Percentiles rank a stretch among this genome's conserved stretches.
Evolutionary conservation across 2,329 filamentous ascomycete genomes (phyloP).

Genomic region (Calonectria henricotiae): DNA sequence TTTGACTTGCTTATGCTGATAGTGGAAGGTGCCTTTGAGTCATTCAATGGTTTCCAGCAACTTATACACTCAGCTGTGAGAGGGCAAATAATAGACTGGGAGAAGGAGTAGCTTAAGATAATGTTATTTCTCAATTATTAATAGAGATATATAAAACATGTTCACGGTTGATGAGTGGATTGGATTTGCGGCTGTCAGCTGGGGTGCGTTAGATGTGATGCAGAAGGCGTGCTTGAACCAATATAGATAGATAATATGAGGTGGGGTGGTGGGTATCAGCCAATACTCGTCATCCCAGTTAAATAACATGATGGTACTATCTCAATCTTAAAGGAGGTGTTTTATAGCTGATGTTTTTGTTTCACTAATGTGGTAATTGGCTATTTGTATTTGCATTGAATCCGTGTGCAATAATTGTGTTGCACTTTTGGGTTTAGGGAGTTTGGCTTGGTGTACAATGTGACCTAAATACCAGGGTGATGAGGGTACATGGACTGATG

Average conservation of each 20-base stretch:
- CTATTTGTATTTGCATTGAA: not conserved
- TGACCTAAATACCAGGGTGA: constrained; percentile 5
- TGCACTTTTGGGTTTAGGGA: not conserved
- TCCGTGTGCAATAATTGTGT: not conserved
- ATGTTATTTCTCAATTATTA: too few relatives aligned
- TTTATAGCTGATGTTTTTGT: not conserved
- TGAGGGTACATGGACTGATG: constrained; percentile 1
- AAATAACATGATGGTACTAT: too few relatives aligned
- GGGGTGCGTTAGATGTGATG: not conserved
- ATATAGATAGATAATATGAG: not conserved
- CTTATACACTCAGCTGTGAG: not conserved
- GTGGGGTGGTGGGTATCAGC: not conserved
- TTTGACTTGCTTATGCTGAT: constrained; percentile 2
- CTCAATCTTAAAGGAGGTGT: too few relatives aligned
- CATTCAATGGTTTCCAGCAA: not conserved
- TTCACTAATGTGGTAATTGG: not conserved
- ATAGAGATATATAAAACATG: not conserved
- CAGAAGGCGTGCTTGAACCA: constrained; percentile 2
- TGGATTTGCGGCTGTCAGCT: not conserved
- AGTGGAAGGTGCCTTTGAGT: constrained; percentile 6
- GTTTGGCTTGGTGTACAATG: not conserved
- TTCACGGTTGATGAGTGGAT: not conserved
- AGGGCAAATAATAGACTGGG: not conserved
- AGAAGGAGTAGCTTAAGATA: too few relatives aligned
- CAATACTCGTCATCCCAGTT: too few relatives aligned